A percentile compares a stretch with the other conserved stretches of the same genome.
Evolutionary conservation across 192 early-diverging fungal genomes (phyloP).

Genomic region (Phycomyces blakesleeanus): DNA sequence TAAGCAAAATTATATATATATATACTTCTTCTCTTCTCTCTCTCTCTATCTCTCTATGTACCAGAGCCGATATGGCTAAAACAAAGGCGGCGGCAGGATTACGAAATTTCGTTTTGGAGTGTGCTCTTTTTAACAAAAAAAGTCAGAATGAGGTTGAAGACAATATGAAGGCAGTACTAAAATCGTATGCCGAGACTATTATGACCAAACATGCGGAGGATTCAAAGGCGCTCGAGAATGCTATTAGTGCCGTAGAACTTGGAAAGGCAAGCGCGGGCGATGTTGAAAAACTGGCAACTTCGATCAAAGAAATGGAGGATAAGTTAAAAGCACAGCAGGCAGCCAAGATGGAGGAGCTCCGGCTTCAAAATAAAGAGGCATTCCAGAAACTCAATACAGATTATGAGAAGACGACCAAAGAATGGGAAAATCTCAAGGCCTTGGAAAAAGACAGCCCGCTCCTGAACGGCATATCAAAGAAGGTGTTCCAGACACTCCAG

Average conservation of each 20-base stretch:
- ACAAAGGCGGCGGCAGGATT: not conserved
- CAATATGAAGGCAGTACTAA: not conserved
- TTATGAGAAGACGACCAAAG: not conserved
- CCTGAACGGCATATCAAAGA: not conserved
- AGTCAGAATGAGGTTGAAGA: not conserved
- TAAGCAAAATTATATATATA: too few relatives aligned
- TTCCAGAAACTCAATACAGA: not conserved
- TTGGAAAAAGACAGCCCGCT: not conserved
- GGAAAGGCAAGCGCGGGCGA: not conserved
- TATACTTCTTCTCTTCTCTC: too few relatives aligned
- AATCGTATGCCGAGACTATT: not conserved
- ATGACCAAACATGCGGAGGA: not conserved
- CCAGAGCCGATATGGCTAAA: not conserved
- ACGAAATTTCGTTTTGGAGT: not conserved
- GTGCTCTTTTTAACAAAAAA: not conserved
- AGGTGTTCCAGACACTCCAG: not conserved
- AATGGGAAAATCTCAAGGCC: not conserved
- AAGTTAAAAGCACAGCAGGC: not conserved
- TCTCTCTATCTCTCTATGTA: too few relatives aligned
- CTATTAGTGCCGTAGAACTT: not conserved
- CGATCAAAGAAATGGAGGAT: not conserved
- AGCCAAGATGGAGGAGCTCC: not conserved
- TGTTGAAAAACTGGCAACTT: not conserved
- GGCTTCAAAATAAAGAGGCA: not conserved
- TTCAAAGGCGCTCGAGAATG: not conserved